Base-by-base conservation (phyloP, 495 filamentous ascomycete species). In the Penicillium malachiteum region DNA sequence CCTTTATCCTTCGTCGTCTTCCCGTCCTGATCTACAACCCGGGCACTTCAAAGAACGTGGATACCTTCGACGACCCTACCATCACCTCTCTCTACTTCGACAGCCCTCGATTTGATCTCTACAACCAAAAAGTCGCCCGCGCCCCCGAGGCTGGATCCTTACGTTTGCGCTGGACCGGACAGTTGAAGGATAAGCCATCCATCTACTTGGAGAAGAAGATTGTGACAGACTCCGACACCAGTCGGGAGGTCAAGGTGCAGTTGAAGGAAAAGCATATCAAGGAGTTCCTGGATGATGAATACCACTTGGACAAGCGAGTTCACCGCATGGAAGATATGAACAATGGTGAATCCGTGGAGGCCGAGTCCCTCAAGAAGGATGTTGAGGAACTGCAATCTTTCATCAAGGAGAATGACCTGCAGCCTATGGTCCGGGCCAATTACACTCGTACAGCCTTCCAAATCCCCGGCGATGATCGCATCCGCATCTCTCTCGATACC, bases 11-110 rank as follows among this genome's bases (percentile, higher is more conserved):
- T 6, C 88, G 94, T 42, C 89, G 88, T 39, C 79, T 98, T 9
- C 94, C 94, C 1, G 84, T 93, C 33, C 84, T 98, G 10, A 86
- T 98, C 35, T 98, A 96, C 70, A 97, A 94, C 65, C 87, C 94
- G 39, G 82, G 86, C 49, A 84, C 87, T 40, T 86, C 89, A 3
- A 93, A 91, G 58, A 78, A 90, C 57, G 83, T 90, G 30, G 86
- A 89, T 50, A 85, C 86, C 58, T 79, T 81, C 14, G 81, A 85
- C 37, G 93, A 97, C 65, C 94, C 95, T 3, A 89, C 88, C 32
- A 89, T 98, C 64, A 97, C 91, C 17, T 96, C 92, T 16, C 80
- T 98, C 30, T 98, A 98, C 71, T 97, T 97, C 68, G 94, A 97
- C 68, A 95, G 85, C 66, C 72, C 85, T 21, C 83, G 86, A 45